Evolutionary conservation across 257 asterid species (phyloP).

Genomic region (Gynochthodes officinalis): DNA sequence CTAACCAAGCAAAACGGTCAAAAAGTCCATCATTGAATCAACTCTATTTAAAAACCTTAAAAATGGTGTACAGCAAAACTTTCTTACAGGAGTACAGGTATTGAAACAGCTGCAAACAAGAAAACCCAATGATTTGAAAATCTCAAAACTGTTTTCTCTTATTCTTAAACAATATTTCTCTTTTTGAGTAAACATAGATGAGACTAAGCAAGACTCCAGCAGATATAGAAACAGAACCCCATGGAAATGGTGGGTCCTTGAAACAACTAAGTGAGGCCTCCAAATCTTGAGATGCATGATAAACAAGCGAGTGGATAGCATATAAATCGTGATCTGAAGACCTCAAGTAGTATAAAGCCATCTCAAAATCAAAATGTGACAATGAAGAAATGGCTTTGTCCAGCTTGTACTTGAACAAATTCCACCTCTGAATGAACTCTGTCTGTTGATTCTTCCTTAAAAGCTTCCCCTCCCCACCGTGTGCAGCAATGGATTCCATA

Average conservation of each 20-base stretch:
- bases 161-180: constrained; percentile 69
- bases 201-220: constrained; percentile 49
- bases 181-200: constrained; percentile 51
- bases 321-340: constrained; percentile 87
- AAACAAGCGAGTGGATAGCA: constrained; percentile 72
- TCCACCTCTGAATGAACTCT: constrained; percentile 82
- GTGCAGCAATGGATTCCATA: constrained; percentile 66
- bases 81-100: constrained; percentile 33
- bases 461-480: constrained; percentile 83
- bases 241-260: constrained; percentile 94
- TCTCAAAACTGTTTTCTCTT: constrained; percentile 93
- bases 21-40: not conserved
- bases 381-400: constrained; percentile 70
- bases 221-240: constrained; percentile 52
- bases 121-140: constrained; percentile 23
- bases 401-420: constrained; percentile 80
- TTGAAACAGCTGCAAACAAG: constrained; percentile 26
- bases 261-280: constrained; percentile 82
- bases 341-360: constrained; percentile 66
- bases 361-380: constrained; percentile 86
- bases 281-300: constrained; percentile 73
- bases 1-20: not conserved
- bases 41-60: not conserved
- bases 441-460: constrained; percentile 47
- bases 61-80: constrained; percentile 25